These are phyloP conservation scores for Nicotiana noctiflora DNA, from an alignment of 257 asterid genomes.

Conservation along the genomic window DNA sequence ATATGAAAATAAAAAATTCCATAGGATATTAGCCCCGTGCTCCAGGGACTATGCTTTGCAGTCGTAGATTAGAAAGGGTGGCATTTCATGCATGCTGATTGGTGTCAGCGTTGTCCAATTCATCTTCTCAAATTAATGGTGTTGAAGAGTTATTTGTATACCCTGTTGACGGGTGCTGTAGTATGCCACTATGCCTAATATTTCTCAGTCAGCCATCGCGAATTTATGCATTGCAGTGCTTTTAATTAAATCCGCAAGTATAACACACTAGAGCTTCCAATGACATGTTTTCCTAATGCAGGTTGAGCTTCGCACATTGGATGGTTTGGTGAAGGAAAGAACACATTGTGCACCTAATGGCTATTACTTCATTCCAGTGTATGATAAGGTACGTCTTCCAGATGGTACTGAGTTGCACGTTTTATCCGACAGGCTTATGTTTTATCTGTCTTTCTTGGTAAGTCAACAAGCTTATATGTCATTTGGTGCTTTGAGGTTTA, in stretches of 20 bases:
- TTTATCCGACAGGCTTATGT: not conserved
- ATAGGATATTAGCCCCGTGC: not conserved
- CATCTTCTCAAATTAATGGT: not conserved
- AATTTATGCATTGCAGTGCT: not conserved
- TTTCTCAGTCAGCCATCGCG: not conserved
- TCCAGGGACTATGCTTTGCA: not conserved
- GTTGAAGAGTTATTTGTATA: not conserved
- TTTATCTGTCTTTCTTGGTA: not conserved
- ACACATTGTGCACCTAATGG: slow-evolving; percentile 99
- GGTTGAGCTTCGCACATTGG: slow-evolving; percentile 90
- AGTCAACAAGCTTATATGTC: not conserved
- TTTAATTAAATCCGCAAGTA: not conserved
- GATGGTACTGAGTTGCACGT: not conserved
- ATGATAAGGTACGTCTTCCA: slow-evolving; percentile 62
- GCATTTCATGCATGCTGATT: not conserved
- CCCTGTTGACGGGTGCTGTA: not conserved
- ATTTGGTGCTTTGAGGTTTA: not conserved
- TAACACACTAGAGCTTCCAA: not conserved
- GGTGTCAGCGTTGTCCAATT: not conserved
- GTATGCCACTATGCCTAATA: not conserved
- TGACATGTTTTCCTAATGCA: slow-evolving; percentile 16
- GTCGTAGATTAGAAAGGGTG: not conserved
- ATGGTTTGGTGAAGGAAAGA: slow-evolving; percentile 90
- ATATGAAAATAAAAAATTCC: not conserved
- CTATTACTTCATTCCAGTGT: slow-evolving; percentile 94